Conservation (phyloP, 2,329 filamentous ascomycete genomes). For the Colletotrichum sp. region DNA sequence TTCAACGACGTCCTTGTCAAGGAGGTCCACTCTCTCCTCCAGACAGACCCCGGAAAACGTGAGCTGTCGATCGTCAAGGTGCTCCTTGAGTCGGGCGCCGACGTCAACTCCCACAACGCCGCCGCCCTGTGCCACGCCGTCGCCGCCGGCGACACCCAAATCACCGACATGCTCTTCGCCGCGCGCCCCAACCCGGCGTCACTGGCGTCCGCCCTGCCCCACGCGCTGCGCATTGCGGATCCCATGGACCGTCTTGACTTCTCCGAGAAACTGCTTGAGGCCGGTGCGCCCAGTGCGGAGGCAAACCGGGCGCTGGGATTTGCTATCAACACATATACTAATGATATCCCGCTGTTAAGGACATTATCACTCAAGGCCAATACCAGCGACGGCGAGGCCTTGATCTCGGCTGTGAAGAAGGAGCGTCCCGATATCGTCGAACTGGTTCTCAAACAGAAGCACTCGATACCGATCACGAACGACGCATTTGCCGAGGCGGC, state of each 20-base stretch:
- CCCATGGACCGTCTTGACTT: constrained; percentile 56
- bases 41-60: constrained; percentile 39
- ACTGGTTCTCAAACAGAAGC: constrained; percentile 46
- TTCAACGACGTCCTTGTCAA: constrained; percentile 51
- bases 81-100: constrained; percentile 56
- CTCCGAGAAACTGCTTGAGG: constrained; percentile 53
- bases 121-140: constrained; percentile 57
- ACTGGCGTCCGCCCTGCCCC: constrained; percentile 54
- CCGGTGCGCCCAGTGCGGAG: constrained; percentile 52
- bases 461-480: constrained; percentile 43
- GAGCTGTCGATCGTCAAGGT: constrained; percentile 48
- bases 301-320: constrained; percentile 57
- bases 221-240: constrained; percentile 56
- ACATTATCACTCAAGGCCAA: constrained; percentile 52
- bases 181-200: constrained; percentile 45
- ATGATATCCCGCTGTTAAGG: constrained; percentile 54
- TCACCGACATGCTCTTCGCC: constrained; percentile 55
- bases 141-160: constrained; percentile 44
- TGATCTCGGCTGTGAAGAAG: constrained; percentile 50
- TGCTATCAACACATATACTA: constrained; percentile 50
- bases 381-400: constrained; percentile 53
- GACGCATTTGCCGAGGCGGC: constrained; percentile 48
- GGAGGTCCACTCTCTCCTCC: constrained; percentile 53
- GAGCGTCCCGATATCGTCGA: constrained; percentile 50
- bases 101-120: constrained; percentile 58